Percentiles rank a stretch among this genome's conserved stretches.
Evolutionary conservation across 2,329 filamentous ascomycete genomes (phyloP).

Genomic region (Tympanopsis confertula): DNA sequence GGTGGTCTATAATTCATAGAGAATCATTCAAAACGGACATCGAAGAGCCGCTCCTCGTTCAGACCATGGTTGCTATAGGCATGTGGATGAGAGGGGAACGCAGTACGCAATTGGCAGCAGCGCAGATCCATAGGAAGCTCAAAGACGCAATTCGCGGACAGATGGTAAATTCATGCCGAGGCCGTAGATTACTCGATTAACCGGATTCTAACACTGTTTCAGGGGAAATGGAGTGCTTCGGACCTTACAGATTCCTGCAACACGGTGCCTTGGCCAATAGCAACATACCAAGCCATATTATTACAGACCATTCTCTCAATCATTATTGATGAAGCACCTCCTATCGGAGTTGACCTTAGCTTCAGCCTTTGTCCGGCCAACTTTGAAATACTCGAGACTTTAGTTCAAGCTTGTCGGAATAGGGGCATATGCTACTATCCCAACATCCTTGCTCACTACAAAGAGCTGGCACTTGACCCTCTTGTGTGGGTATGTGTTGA

Average conservation of each 20-base stretch:
- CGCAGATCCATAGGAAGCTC: background rate
- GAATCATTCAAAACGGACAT: background rate
- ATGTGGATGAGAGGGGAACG: background rate
- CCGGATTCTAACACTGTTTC: background rate
- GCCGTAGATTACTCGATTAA: no score
- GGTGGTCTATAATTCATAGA: background rate
- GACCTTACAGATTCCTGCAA: background rate
- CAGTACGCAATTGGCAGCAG: background rate
- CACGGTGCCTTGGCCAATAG: background rate
- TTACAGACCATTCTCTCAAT: background rate
- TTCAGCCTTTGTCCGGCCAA: background rate
- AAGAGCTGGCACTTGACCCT: background rate
- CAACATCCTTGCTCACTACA: background rate
- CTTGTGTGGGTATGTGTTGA: background rate
- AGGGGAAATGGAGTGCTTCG: background rate
- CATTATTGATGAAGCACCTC: background rate
- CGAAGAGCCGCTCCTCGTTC: background rate
- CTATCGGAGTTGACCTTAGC: background rate
- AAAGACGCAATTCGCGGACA: background rate
- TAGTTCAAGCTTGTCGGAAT: background rate
- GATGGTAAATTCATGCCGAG: background rate
- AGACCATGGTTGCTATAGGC: background rate
- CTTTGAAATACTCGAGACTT: background rate
- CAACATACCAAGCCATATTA: background rate
- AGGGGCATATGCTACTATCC: background rate